These are phyloP conservation scores for Aspergillus cejpii DNA, from an alignment of 2,329 filamentous ascomycete genomes.

Conservation along the genomic window DNA sequence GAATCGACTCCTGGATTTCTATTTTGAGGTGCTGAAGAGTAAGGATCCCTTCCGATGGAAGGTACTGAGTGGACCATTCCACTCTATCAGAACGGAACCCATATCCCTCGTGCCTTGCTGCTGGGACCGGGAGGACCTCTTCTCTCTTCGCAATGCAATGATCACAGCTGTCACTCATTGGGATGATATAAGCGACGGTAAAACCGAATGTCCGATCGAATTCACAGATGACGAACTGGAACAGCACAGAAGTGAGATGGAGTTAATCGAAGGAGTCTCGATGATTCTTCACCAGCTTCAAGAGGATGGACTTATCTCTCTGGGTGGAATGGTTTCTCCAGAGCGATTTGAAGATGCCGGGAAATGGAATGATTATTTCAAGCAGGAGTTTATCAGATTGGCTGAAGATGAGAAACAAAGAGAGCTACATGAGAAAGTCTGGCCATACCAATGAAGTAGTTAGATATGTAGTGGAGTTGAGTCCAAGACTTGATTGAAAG, in stretches of 20 bases:
- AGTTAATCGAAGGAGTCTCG: conserved; percentile 12
- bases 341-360: conserved; percentile 13
- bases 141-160: conserved; percentile 16
- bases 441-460: conserved; percentile 10
- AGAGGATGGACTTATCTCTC: conserved; percentile 12
- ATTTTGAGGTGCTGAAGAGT: conserved; percentile 1
- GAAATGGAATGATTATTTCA: conserved; percentile 9
- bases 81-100: conserved; percentile 5
- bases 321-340: conserved; percentile 15
- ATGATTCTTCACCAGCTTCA: conserved; percentile 14
- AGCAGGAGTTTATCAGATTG: conserved; percentile 13
- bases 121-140: conserved; percentile 16
- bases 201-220: conserved; percentile 7
- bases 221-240: conserved; percentile 11
- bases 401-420: conserved; percentile 9
- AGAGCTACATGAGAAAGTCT: conserved; percentile 15
- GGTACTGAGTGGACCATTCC: conserved; percentile 5
- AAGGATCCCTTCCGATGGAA: conserved; percentile 2
- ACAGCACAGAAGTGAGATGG: conserved; percentile 12
- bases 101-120: conserved; percentile 11
- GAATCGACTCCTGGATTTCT: conserved; percentile 6
- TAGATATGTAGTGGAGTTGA: too few species aligned
- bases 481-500: too few species aligned
- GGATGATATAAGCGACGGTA: conserved; percentile 4
- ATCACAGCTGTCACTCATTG: conserved; percentile 12